Base-by-base conservation (phyloP, 139 green algal genomes). In the Tetraselmis chui region DNA sequence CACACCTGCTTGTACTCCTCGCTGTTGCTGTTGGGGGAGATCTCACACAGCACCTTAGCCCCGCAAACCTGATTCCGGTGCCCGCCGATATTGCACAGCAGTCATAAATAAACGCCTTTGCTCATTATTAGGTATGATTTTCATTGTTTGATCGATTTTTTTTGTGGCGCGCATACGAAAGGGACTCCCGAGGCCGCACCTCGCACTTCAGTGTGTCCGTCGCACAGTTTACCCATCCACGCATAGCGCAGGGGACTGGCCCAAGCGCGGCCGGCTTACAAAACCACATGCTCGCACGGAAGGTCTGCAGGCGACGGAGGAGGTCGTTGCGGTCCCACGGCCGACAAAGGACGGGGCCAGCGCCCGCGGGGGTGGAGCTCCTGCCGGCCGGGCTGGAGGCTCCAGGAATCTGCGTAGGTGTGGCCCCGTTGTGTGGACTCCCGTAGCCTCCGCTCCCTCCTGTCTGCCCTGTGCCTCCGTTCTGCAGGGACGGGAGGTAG, bases 241-340 rank as follows among this genome's bases (percentile, higher is more conserved):
- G 80, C 11, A 89, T 76, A 1, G 92, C 90, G 58, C 92, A 95
- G n/a, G 87, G 84, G 24, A 94, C 81, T 0, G 92, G 84, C 1
- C 84, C 85, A 2, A 92, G 90, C 1, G 75, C 32, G 0, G 80
- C 79, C 5, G 92, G 92, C 85, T 95, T 95, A 75, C 67, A 84
- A 59, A 95, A 95, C 92, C 92, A 95, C 23, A 91, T 95, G 76
- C 84, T 79, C 11, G 89, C 59, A 28, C 85, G 87, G 82, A 92
- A 95, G 23, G 86, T 95, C n/a, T 87, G 84, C n/a, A 95, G 80
- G 1, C 92, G 89, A 0, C 79, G 59, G 25, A 92, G 90, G 24
- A 95, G 82, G 75, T 94, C 92, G 0, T 74, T 83, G 24, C 92
- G 84, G 58, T 92, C 89, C 92, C 92, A 95, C 0, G 87, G 83